phyloP scores from a whole-genome alignment of 2,329 filamentous ascomycete species.

The Ophiostoma sp. region DNA sequence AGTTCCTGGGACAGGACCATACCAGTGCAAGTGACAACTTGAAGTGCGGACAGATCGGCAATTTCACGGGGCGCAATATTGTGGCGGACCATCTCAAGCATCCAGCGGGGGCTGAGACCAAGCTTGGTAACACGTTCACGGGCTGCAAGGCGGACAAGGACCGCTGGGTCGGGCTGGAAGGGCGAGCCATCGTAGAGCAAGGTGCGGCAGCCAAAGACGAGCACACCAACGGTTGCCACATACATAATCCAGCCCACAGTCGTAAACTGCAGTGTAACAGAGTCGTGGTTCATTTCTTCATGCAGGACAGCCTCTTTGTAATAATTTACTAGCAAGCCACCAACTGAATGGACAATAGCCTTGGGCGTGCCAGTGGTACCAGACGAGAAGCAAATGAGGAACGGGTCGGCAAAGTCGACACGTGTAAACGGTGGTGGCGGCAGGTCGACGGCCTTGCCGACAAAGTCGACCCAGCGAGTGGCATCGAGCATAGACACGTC shows the following conservation, averaged over 20 bases:
- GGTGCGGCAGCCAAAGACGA: slow-evolving; percentile 61
- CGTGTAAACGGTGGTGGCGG: slow-evolving; percentile 54
- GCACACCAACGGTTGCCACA: slow-evolving; percentile 57
- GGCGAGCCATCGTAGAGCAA: slow-evolving; percentile 84
- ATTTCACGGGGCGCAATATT: slow-evolving; percentile 62
- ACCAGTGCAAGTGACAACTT: slow-evolving; percentile 68
- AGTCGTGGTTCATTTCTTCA: slow-evolving; percentile 43
- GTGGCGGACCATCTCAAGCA: slow-evolving; percentile 69
- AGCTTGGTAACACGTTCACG: slow-evolving; percentile 69
- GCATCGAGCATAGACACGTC: slow-evolving; percentile 54
- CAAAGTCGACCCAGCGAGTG: slow-evolving; percentile 49
- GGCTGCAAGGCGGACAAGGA: slow-evolving; percentile 63
- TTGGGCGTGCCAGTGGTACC: slow-evolving; percentile 84
- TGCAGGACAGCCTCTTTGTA: slow-evolving; percentile 61
- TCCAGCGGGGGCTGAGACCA: slow-evolving; percentile 74
- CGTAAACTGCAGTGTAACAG: slow-evolving; percentile 56
- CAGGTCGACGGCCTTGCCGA: slow-evolving; percentile 36
- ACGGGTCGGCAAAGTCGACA: slow-evolving; percentile 70
- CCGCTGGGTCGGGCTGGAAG: slow-evolving; percentile 66
- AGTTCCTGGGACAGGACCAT: slow-evolving; percentile 78
- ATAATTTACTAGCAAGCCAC: slow-evolving; percentile 58
- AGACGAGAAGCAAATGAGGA: slow-evolving; percentile 75
- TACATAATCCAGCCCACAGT: slow-evolving; percentile 92
- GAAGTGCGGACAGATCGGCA: slow-evolving; percentile 62
- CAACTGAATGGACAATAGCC: slow-evolving; percentile 78